Evolutionary conservation across 1,284 basidiomycete genomes (phyloP), one percentile per base, ranked within the genome.

Genomic region (Ceratobasidium sp.): DNA sequence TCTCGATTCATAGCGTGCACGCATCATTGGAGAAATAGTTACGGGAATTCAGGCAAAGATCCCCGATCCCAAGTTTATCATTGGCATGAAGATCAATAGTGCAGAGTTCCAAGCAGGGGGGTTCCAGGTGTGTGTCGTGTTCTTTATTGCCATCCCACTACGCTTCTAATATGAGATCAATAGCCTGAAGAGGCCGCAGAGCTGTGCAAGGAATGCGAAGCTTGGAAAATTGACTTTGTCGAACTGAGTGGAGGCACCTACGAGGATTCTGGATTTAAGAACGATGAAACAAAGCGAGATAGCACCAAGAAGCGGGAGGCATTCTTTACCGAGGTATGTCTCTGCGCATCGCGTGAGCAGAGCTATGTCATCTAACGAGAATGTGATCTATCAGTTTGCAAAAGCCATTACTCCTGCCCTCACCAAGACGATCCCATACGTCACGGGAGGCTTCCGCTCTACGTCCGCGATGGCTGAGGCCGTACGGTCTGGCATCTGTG

Each of bases 361-460:
- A 43, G 47, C 71, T 14, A 52, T 7, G 46, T 43, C 35, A 38
- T 38, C 35, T 38, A 11, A 38, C 35, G 35, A 4, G 11, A 38
- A 38, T 38, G 11, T 61, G 72, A 73, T 73, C 78, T 63, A 83
- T 82, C 77, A 80, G 72, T 87, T 86, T 73, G 82, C 85, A 23
- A 82, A 83, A 30, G 76, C 77, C 18, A 80, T 85, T 57, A 79
- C 81, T n/a, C 78, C 82, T 28, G 73, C 78, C 43, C 70, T 85
- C 52, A 79, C 76, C 49, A 79, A 75, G 43, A 80, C 83, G 9
- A 81, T 80, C 47, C 77, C 88, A 23, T 79, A 80, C 63, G 80
- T 85, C 38, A 86, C 86, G 0, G 85, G 85, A 16, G 86, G 85
- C 1, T 87, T 86, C 80, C 79, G 84, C 35, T 81, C 81, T 4